Conservation (phyloP, 192 early-diverging fungal genomes). For the Obelidium mucronatum region DNA sequence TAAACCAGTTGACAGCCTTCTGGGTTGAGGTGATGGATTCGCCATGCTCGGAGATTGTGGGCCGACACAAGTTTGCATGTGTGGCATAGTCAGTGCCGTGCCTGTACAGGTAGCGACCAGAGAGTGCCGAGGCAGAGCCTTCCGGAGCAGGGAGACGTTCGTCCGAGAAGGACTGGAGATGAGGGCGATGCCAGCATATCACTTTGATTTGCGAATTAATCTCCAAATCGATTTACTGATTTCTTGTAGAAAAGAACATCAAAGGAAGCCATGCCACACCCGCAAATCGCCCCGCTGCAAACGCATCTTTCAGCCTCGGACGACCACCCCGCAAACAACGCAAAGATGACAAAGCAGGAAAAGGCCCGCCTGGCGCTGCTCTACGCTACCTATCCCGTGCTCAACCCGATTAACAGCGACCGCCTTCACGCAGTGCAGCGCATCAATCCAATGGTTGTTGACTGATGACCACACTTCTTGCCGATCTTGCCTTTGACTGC, state of each 20-base stretch:
- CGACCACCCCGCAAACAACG: neutral
- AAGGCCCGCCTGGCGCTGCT: neutral
- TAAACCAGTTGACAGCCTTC: neutral
- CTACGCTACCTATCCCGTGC: slow-evolving; percentile 1
- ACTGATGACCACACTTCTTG: slow-evolving; percentile 28
- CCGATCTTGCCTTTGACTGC: slow-evolving; percentile 23
- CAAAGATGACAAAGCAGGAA: neutral
- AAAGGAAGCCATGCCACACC: no score
- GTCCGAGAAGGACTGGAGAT: no score
- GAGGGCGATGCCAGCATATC: no score
- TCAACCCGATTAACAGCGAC: neutral
- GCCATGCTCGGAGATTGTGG: neutral
- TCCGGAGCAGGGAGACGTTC: no score
- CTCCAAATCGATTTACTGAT: no score
- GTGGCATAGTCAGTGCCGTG: neutral
- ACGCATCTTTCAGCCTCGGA: neutral
- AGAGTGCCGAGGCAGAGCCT: no score
- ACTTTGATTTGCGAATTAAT: no score
- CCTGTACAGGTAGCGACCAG: neutral
- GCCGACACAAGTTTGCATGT: neutral
- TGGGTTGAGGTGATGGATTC: neutral
- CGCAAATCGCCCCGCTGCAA: slow-evolving; percentile 2
- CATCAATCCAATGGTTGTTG: slow-evolving; percentile 30
- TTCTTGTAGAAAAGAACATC: no score
- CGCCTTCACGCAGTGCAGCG: neutral